Conservation (phyloP, 495 filamentous ascomycete genomes). For the Penicillium bovifimosum region DNA sequence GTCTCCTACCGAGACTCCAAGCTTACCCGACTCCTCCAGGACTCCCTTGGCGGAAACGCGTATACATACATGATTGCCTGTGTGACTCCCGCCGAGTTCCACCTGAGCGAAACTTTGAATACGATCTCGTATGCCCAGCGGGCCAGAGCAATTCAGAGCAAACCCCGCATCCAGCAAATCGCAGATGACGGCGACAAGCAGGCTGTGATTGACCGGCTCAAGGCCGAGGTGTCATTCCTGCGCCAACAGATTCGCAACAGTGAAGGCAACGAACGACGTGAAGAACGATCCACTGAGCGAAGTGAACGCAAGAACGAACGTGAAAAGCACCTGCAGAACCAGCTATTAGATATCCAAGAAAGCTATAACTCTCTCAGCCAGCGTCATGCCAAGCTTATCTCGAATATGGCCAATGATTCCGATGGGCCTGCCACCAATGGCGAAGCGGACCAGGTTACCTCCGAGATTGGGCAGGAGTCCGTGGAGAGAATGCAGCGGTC, state of each 20-base stretch:
- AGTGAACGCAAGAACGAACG: conserved; percentile 73
- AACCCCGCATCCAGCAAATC: conserved; percentile 89
- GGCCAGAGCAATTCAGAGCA: conserved; percentile 94
- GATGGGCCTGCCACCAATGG: conserved; percentile 58
- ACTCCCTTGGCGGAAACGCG: conserved; percentile 95
- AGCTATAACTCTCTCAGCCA: conserved; percentile 87
- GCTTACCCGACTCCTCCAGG: conserved; percentile 91
- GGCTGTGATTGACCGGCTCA: conserved; percentile 86
- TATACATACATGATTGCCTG: conserved; percentile 99
- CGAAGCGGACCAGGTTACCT: conserved; percentile 53
- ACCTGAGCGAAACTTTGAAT: conserved; percentile 95
- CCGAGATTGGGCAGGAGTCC: conserved; percentile 67
- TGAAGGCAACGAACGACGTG: conserved; percentile 60
- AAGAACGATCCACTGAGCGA: conserved; percentile 57
- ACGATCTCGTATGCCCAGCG: conserved; percentile 95
- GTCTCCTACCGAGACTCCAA: conserved; percentile 98
- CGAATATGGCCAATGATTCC: conserved; percentile 82
- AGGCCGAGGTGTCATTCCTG: conserved; percentile 89
- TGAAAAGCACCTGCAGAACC: conserved; percentile 89
- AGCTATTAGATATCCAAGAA: conserved; percentile 87
- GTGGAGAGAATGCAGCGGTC: conserved; percentile 88
- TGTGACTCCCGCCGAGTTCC: conserved; percentile 94
- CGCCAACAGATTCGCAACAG: conserved; percentile 81
- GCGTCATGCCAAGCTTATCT: conserved; percentile 90
- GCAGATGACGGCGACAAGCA: conserved; percentile 91